A percentile compares a stretch with the other conserved stretches of the same genome.
These are phyloP conservation scores for Lentinula novae-zelandiae DNA, from an alignment of 1,284 basidiomycete species.

Conservation along the genomic window DNA sequence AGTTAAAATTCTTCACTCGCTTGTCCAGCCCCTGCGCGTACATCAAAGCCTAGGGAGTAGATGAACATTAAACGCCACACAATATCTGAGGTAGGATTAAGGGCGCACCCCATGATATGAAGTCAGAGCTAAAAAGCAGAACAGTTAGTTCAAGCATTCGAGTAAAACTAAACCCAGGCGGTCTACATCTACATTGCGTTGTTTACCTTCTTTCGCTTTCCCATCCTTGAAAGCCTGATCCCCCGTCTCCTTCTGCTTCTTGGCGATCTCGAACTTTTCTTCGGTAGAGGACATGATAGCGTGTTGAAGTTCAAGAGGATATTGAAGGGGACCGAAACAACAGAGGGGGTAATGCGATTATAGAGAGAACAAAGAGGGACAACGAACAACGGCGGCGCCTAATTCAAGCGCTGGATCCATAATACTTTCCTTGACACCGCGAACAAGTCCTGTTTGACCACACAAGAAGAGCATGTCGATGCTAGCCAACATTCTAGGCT, in stretches of 20 bases:
- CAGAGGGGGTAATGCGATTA: not conserved
- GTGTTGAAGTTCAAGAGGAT: not conserved
- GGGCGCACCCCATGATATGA: conserved; percentile 60
- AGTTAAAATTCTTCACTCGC: conserved; percentile 32
- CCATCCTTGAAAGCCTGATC: conserved; percentile 73
- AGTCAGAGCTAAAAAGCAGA: conserved; percentile 43
- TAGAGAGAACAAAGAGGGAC: not conserved
- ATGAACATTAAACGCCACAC: conserved; percentile 7
- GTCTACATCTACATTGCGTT: conserved; percentile 9
- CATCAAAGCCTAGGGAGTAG: conserved; percentile 51
- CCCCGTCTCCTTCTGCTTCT: conserved; percentile 67
- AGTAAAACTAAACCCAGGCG: conserved; percentile 3
- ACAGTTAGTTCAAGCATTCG: not conserved
- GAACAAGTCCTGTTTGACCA: too few species aligned
- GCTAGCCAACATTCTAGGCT: conserved; percentile 71
- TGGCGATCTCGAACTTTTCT: conserved; percentile 56
- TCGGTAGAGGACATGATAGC: conserved; percentile 24
- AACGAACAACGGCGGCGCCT: not conserved
- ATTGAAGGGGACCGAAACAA: not conserved
- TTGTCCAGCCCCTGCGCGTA: conserved; percentile 72
- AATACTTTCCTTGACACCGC: too few species aligned
- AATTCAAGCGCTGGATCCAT: not conserved
- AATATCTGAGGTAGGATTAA: not conserved
- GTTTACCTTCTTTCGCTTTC: conserved; percentile 54
- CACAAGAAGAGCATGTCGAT: conserved; percentile 51